Conservation (phyloP, 202 grass and related monocot genomes). For the Carex arenaria region DNA sequence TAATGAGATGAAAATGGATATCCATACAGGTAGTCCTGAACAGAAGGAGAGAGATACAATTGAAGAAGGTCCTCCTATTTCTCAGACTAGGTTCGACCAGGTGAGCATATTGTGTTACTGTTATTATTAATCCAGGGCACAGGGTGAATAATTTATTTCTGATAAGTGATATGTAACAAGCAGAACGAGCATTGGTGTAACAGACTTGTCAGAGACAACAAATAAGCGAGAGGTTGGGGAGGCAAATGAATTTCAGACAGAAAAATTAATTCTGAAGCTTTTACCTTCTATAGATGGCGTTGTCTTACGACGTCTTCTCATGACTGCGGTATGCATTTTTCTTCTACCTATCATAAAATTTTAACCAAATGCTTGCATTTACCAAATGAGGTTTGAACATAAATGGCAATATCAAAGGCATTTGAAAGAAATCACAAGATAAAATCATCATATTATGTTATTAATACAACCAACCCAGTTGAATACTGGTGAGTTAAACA, state of each 20-base stretch:
- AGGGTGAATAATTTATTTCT: conserved; percentile 7
- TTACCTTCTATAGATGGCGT: conserved; percentile 57
- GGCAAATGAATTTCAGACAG: conserved; percentile 38
- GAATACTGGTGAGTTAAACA: neutral
- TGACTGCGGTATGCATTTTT: conserved; percentile 58
- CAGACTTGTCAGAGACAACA: conserved; percentile 31
- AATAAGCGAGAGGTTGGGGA: conserved; percentile 21
- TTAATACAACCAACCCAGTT: neutral
- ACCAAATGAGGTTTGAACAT: neutral
- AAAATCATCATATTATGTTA: neutral
- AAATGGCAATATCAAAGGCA: neutral
- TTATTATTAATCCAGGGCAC: conserved; percentile 5
- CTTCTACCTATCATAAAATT: neutral
- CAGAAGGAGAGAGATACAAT: conserved; percentile 71
- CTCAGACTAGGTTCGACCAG: conserved; percentile 57
- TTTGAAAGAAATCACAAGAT: neutral
- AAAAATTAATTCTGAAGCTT: conserved; percentile 61
- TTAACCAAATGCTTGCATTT: neutral
- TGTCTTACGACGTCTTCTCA: conserved; percentile 75
- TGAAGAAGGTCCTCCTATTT: conserved; percentile 68
- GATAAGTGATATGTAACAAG: conserved; percentile 7
- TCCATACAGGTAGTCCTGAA: conserved; percentile 61
- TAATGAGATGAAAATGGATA: conserved; percentile 24
- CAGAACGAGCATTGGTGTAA: conserved; percentile 26
- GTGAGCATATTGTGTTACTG: conserved; percentile 31